Percentiles rank a stretch among this genome's conserved stretches.
Conservation (phyloP, 768 basidiomycete species). For the Rhodosporidiobolus odoratus region DNA sequence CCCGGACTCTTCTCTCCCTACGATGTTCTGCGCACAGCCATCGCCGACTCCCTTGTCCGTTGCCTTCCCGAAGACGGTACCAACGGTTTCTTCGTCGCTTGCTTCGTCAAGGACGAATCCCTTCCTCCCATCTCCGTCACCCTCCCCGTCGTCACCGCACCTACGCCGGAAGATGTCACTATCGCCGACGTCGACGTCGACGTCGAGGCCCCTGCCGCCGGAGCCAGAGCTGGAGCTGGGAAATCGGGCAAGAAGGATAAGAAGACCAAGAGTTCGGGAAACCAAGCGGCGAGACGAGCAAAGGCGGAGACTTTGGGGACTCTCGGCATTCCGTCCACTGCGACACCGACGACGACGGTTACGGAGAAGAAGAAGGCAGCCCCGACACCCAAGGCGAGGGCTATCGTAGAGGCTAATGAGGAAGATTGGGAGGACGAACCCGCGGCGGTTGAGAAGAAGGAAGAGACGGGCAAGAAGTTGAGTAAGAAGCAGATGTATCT, state of each 20-base stretch:
- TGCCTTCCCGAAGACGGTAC: constrained; percentile 64
- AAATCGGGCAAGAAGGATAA: constrained; percentile 18
- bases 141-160: background rate
- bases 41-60: constrained; percentile 52
- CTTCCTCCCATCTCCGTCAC: background rate
- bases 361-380: constrained; percentile 9
- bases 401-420: background rate
- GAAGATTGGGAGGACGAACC: background rate
- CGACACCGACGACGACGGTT: background rate
- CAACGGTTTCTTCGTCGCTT: constrained; percentile 98
- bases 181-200: background rate
- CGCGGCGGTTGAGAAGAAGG: background rate
- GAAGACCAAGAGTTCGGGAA: constrained; percentile 10
- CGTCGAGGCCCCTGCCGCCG: constrained; percentile 4
- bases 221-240: too few species aligned
- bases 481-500: constrained; percentile 1
- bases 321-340: background rate
- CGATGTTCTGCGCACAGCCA: constrained; percentile 48
- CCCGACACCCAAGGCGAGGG: background rate
- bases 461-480: background rate
- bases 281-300: constrained; percentile 1
- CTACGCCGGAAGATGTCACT: background rate
- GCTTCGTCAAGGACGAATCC: constrained; percentile 56
- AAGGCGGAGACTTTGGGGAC: background rate
- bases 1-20: background rate